These are phyloP conservation scores for Juncus effusus DNA, from an alignment of 176 grass and related monocot genomes.

Conservation along the genomic window DNA sequence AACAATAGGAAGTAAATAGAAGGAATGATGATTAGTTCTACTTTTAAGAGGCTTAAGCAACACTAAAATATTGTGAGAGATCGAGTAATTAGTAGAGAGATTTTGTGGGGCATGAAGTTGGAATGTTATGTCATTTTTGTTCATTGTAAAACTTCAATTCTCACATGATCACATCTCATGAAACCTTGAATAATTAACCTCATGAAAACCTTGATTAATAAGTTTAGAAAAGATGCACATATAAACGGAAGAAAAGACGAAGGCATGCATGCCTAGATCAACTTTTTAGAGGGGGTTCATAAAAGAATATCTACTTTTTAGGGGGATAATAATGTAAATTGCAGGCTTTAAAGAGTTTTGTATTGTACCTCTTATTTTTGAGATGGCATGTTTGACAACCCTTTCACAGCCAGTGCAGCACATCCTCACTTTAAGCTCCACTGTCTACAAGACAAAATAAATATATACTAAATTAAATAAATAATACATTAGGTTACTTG, in stretches of 20 bases:
- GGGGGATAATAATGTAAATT: conserved; percentile 26
- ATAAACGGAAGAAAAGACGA: conserved; percentile 6
- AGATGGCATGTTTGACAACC: conserved; percentile 45
- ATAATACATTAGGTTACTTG: neutral
- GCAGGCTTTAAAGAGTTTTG: conserved; percentile 3
- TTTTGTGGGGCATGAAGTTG: no score
- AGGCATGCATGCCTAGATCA: conserved; percentile 16
- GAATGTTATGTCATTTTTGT: no score
- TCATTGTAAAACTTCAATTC: no score
- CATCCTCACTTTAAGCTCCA: conserved; percentile 81
- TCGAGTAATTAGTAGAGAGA: no score
- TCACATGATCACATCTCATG: no score
- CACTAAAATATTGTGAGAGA: no score
- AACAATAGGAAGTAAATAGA: no score
- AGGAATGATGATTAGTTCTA: no score
- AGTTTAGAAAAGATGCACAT: neutral
- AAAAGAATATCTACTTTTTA: conserved; percentile 26
- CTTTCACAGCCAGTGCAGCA: conserved; percentile 71
- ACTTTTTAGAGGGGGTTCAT: neutral
- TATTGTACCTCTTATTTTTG: conserved; percentile 47
- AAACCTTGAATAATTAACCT: no score
- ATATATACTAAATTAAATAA: neutral
- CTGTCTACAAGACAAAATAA: conserved; percentile 38
- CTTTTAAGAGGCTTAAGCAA: no score
- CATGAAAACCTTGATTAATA: no score